A percentile compares a stretch with the other conserved stretches of the same genome.
Evolutionary conservation across 495 filamentous ascomycete genomes (phyloP).

Genomic region (Gamarada debralockiae): DNA sequence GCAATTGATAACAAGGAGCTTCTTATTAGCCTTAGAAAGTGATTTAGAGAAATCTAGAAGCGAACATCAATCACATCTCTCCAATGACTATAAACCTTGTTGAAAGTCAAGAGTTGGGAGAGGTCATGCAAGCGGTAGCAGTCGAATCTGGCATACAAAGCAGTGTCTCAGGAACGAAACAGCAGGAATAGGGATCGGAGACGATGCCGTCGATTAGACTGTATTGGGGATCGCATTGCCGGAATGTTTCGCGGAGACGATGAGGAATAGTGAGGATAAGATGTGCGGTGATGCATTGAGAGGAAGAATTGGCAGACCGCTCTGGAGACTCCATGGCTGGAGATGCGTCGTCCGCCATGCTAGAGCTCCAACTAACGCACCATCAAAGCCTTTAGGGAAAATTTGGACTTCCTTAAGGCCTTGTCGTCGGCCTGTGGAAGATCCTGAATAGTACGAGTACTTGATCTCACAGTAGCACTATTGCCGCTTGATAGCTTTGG

Average conservation of each 20-base stretch:
- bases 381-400: conserved; percentile 60
- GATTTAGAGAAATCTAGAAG: too few species aligned
- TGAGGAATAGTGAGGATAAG: conserved; percentile 49
- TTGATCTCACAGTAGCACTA: conserved; percentile 41
- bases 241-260: conserved; percentile 56
- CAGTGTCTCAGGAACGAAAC: conserved; percentile 46
- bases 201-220: conserved; percentile 63
- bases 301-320: conserved; percentile 36
- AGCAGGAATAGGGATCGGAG: conserved; percentile 55
- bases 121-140: conserved; percentile 53
- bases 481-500: conserved; percentile 28
- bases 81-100: too few species aligned
- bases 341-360: conserved; percentile 48
- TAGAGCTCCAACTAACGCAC: conserved; percentile 57
- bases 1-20: too few species aligned
- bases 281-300: conserved; percentile 46
- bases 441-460: conserved; percentile 54
- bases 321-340: conserved; percentile 41
- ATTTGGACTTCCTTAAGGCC: conserved; percentile 50
- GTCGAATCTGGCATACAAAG: conserved; percentile 35
- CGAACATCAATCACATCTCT: too few species aligned
- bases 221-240: conserved; percentile 63
- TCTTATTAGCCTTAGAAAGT: too few species aligned
- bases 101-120: conserved; percentile 40
- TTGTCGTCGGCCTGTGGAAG: conserved; percentile 57